phyloP scores from a whole-genome alignment of 805 yeast genomes.

The Candida schatavii region DNA sequence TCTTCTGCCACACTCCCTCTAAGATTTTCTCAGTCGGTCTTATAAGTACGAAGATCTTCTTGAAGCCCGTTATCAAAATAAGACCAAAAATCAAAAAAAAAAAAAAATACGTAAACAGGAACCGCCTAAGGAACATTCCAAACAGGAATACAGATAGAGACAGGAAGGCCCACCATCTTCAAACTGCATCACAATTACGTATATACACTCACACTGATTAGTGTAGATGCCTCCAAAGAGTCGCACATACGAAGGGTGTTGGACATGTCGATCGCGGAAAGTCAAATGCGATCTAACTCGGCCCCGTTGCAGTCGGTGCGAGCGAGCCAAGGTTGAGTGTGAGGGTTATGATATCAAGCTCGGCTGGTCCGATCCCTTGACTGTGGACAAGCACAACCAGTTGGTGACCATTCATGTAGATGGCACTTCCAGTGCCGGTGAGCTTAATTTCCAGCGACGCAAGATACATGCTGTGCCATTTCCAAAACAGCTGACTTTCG shows the following conservation, averaged over 20 bases:
- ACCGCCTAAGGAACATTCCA: no score
- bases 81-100: no score
- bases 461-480: constrained; percentile 43
- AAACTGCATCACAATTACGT: no score
- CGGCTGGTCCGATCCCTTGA: constrained; percentile 44
- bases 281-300: constrained; percentile 50
- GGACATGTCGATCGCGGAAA: constrained; percentile 53
- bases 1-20: no score
- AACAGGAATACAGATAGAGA: no score
- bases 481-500: constrained; percentile 31
- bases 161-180: no score
- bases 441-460: constrained; percentile 38
- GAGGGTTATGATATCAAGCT: constrained; percentile 49
- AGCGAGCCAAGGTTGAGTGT: constrained; percentile 43
- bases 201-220: no score
- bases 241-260: constrained; percentile 50
- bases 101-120: no score
- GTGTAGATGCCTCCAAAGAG: constrained; percentile 21
- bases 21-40: no score
- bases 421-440: constrained; percentile 9
- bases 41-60: no score
- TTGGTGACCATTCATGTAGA: constrained; percentile 5
- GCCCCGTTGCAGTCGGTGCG: constrained; percentile 48
- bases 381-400: constrained; percentile 22
- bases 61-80: no score